Conservation (phyloP, 2,329 filamentous ascomycete species). For the Teratosphaeria pseudoeucalypti region DNA sequence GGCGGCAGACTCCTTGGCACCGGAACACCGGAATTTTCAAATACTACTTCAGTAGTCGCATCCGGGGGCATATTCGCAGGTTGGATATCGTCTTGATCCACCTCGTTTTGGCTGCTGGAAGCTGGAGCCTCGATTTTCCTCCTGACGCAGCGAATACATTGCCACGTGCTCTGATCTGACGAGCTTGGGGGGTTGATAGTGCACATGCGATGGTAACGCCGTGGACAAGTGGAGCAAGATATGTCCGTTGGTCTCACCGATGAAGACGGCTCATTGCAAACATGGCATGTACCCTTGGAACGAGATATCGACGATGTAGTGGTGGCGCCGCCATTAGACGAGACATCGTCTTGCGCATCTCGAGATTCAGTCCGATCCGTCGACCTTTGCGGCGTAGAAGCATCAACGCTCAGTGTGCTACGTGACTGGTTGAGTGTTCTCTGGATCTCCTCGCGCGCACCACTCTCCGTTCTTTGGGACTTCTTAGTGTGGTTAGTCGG, state of each 20-base stretch:
- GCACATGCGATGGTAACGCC: slow-evolving; percentile 28
- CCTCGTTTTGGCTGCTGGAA: background rate
- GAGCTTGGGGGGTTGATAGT: slow-evolving; percentile 11
- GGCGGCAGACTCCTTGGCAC: background rate
- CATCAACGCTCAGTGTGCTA: background rate
- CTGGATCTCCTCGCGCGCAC: background rate
- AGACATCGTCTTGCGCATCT: background rate
- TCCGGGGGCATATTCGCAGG: background rate
- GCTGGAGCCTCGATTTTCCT: slow-evolving; percentile 3
- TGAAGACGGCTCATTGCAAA: slow-evolving; percentile 20
- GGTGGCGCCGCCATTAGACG: background rate
- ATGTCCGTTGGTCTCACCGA: slow-evolving; percentile 21
- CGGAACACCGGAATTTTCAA: background rate
- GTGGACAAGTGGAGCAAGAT: slow-evolving; percentile 24
- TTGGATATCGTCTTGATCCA: background rate
- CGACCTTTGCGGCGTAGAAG: background rate
- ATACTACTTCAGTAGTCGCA: background rate
- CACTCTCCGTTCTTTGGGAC: background rate
- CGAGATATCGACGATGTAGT: background rate
- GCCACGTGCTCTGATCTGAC: slow-evolving; percentile 11
- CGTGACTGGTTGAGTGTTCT: background rate
- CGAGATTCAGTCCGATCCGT: background rate
- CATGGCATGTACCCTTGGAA: slow-evolving; percentile 16
- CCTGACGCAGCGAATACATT: slow-evolving; percentile 16
- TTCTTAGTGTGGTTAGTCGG: background rate